Conservation (phyloP, 163 green algal genomes). For the Volvox carteri region DNA sequence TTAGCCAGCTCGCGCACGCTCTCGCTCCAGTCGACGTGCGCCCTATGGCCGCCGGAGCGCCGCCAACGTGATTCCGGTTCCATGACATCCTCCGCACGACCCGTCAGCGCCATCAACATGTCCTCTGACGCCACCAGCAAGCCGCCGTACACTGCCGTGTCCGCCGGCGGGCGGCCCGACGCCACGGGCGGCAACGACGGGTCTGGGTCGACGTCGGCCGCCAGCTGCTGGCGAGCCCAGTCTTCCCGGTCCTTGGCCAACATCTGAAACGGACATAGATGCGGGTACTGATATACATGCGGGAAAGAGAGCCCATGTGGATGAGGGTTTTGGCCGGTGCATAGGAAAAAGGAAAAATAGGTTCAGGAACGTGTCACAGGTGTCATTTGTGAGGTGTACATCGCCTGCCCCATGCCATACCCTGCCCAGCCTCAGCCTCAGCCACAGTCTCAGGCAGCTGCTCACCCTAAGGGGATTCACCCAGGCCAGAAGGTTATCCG, state of each 20-base stretch:
- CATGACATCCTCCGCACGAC: not conserved
- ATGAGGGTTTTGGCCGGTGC: no score
- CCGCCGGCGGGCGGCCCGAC: conserved; percentile 14
- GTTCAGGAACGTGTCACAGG: no score
- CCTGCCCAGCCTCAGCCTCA: no score
- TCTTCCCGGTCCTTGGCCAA: conserved; percentile 44
- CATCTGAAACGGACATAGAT: conserved; percentile 49
- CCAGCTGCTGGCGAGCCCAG: conserved; percentile 50
- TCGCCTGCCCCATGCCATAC: no score
- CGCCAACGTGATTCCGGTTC: not conserved
- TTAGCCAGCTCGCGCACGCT: conserved; percentile 4
- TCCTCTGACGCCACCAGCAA: conserved; percentile 26
- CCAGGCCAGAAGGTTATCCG: conserved; percentile 38
- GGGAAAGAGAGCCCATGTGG: no score
- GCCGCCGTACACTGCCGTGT: not conserved
- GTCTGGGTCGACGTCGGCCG: conserved; percentile 11
- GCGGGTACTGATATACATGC: no score
- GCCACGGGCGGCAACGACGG: conserved; percentile 22
- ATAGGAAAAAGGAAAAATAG: no score
- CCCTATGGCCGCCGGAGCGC: not conserved
- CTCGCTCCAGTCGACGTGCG: not conserved
- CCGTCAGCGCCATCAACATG: conserved; percentile 31
- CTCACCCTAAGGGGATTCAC: conserved; percentile 44
- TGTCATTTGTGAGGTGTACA: no score
- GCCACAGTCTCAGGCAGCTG: no score